Percentiles rank a stretch among this genome's conserved stretches.
Conservation (phyloP, 2,329 filamentous ascomycete species). For the Ambrosiella xylebori region DNA sequence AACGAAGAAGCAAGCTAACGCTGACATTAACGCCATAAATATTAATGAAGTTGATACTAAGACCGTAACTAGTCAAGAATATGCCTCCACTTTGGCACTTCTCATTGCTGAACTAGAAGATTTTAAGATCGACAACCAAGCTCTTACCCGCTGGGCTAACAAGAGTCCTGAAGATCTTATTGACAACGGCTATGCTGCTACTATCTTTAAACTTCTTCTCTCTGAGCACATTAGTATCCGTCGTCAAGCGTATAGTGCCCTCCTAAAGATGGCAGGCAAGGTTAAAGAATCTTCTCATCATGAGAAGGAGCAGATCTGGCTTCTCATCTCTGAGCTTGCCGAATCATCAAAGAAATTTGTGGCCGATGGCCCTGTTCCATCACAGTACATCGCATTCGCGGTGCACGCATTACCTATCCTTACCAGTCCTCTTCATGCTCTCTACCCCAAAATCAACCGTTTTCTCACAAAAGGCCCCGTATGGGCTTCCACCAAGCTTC, state of each 20-base stretch:
- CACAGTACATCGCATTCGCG: slow-evolving; percentile 60
- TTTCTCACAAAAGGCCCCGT: slow-evolving; percentile 63
- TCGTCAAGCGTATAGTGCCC: slow-evolving; percentile 54
- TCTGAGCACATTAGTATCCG: slow-evolving; percentile 61
- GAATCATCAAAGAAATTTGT: slow-evolving; percentile 50
- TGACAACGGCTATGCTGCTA: slow-evolving; percentile 55
- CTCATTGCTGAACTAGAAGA: slow-evolving; percentile 4
- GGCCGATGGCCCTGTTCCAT: slow-evolving; percentile 45
- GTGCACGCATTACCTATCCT: slow-evolving; percentile 52
- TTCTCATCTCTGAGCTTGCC: slow-evolving; percentile 61
- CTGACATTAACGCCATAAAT: slow-evolving; percentile 1
- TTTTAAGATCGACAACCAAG: slow-evolving; percentile 31
- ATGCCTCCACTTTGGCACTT: slow-evolving; percentile 1
- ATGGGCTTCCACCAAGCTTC: slow-evolving; percentile 58
- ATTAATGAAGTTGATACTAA: neutral
- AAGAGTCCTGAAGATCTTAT: slow-evolving; percentile 66
- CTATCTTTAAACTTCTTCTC: slow-evolving; percentile 57
- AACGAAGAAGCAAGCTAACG: neutral
- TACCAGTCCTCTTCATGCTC: slow-evolving; percentile 57
- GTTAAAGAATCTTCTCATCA: slow-evolving; percentile 52
- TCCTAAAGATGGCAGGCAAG: slow-evolving; percentile 47
- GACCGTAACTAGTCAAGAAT: neutral
- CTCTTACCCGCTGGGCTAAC: slow-evolving; percentile 47
- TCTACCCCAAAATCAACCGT: slow-evolving; percentile 74
- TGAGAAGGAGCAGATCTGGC: slow-evolving; percentile 61